Base-by-base conservation (phyloP, 129 eudicot species). In the Centrapalus pauciflorus region DNA sequence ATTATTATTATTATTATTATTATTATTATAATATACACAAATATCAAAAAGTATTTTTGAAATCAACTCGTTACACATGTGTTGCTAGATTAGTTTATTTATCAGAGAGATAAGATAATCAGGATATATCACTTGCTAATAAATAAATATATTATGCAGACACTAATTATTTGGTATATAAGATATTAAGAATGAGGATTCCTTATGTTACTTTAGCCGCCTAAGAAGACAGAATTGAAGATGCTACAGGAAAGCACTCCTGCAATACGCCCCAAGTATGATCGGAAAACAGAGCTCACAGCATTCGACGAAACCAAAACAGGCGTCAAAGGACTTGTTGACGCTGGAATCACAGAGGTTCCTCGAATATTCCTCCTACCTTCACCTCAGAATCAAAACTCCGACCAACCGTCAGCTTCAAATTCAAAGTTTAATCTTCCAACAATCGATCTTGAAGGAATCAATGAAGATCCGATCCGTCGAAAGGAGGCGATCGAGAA, bases 291-390 rank as follows among this genome's bases (percentile, higher is more conserved):
- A 5, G 81, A 80, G 13, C 37, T 76, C 7, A 62, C 46, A 14
- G 79, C 73, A 1, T 80, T 80, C 10, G 78, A 75, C 23, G 64
- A 57, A 23, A 55, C 75, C 9, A 80, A 80, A 71, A 4, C 49
- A 1, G 81, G 85, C 0, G 78, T 76, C 7, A 80, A 76, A 56
- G 85, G 85, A 7, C 78, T 80, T 0, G 66, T 76, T n/a, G 85
- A 80, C 12, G 67, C 78, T 5, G 85, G 85, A 29, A 64, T 80
- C 14, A 63, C 75, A 0, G 40, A 32, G 19, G 27, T 80, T 11
- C 81, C 81, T 4, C 38, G 74, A 5, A 75, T 80, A 3, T 80
- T 80, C 65, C 35, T 26, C 8, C 10, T 65, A 12, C 59, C 78
- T 37, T 10, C 43, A 16, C 59, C 59, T 5, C 28, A 65, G 14